phyloP scores from a whole-genome alignment of 176 grass and related monocot species.

The Triticum timopheevii region DNA sequence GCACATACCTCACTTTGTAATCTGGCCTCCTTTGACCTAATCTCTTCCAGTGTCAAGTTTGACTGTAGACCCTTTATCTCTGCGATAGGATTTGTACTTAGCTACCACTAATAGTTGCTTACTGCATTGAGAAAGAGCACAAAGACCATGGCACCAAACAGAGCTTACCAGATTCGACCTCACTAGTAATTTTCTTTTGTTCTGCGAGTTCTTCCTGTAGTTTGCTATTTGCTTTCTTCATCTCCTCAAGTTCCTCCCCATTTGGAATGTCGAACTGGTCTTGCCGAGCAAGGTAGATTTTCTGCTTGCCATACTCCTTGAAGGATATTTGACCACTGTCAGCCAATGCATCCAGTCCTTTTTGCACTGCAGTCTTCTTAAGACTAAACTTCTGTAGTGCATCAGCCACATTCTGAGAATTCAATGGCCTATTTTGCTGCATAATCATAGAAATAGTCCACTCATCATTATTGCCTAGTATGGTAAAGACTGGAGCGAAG shows the following conservation, averaged over 20 bases:
- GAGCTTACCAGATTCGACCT: slow-evolving; percentile 76
- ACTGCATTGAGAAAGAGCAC: neutral
- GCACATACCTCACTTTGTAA: slow-evolving; percentile 69
- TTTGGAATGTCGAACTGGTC: slow-evolving; percentile 93
- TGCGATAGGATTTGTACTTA: slow-evolving; percentile 40
- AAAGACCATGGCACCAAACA: neutral
- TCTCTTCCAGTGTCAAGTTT: slow-evolving; percentile 86
- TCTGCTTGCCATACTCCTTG: slow-evolving; percentile 99
- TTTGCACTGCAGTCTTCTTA: slow-evolving; percentile 93
- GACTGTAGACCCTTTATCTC: slow-evolving; percentile 85
- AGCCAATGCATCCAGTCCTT: slow-evolving; percentile 75
- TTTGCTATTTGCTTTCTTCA: slow-evolving; percentile 81
- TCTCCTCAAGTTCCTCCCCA: slow-evolving; percentile 82
- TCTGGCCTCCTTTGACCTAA: slow-evolving; percentile 61
- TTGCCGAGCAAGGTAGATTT: slow-evolving; percentile 94
- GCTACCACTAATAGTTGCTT: slow-evolving; percentile 14
- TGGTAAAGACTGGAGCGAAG: neutral
- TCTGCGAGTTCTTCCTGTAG: slow-evolving; percentile 67
- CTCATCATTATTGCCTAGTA: neutral
- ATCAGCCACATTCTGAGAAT: slow-evolving; percentile 93
- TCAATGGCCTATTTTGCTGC: slow-evolving; percentile 97
- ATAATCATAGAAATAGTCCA: slow-evolving; percentile 28
- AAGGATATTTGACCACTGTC: slow-evolving; percentile 91
- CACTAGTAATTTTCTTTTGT: slow-evolving; percentile 80
- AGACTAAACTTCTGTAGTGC: slow-evolving; percentile 93